Evolutionary conservation across 768 basidiomycete genomes (phyloP).

Genomic region (Mycena rosella): DNA sequence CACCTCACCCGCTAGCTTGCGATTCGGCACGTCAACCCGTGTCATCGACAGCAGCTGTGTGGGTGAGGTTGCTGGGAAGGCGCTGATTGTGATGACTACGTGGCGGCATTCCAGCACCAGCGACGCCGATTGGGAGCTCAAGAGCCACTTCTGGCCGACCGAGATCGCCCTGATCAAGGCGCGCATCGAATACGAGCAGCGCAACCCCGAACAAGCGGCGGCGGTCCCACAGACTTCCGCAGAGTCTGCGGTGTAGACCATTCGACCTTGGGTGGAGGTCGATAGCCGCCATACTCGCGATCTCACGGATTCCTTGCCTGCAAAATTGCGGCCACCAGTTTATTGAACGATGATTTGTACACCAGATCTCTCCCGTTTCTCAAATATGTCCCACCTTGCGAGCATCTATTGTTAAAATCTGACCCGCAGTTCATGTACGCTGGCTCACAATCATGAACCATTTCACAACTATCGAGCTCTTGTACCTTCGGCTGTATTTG

Average conservation of each 20-base stretch:
- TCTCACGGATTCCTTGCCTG: constrained; percentile 24
- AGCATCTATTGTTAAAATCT: constrained; percentile 26
- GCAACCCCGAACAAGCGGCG: constrained; percentile 26
- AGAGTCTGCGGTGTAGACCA: constrained; percentile 25
- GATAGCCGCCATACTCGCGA: constrained; percentile 26
- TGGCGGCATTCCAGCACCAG: constrained; percentile 29
- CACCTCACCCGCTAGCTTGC: constrained; percentile 27
- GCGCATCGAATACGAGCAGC: constrained; percentile 29
- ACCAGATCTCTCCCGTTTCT: constrained; percentile 26
- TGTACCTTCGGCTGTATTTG: constrained; percentile 28
- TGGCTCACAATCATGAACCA: constrained; percentile 23
- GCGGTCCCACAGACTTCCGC: constrained; percentile 27
- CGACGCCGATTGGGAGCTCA: constrained; percentile 28
- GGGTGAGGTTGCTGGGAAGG: constrained; percentile 25
- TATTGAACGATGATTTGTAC: constrained; percentile 28
- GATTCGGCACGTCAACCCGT: constrained; percentile 28
- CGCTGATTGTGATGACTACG: constrained; percentile 28
- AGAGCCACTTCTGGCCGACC: constrained; percentile 29
- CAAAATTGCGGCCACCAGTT: constrained; percentile 27
- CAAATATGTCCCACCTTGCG: constrained; percentile 27
- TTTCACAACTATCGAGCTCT: constrained; percentile 22
- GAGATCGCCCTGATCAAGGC: constrained; percentile 28
- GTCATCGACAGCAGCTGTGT: constrained; percentile 28
- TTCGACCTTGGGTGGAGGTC: constrained; percentile 27
- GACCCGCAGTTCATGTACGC: constrained; percentile 26